Evolutionary conservation across 2,329 filamentous ascomycete genomes (phyloP), one percentile per base, ranked within the genome.

Genomic region (Iodosphaeria phyllophila): DNA sequence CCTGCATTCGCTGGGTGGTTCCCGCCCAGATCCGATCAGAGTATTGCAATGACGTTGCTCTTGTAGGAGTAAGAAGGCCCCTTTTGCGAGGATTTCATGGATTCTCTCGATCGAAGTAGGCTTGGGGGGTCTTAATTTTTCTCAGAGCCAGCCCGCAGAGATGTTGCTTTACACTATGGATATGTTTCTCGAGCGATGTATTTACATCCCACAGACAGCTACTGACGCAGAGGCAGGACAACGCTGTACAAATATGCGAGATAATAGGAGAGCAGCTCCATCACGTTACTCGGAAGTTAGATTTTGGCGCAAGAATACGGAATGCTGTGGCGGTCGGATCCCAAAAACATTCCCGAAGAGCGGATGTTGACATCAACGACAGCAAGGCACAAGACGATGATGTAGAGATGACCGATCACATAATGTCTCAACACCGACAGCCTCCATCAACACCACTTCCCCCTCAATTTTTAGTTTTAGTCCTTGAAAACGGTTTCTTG

Each of bases 201-300:
- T n/a, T n/a, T n/a, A n/a, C n/a, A n/a, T n/a, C n/a, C n/a, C n/a
- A n/a, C n/a, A n/a, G n/a, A n/a, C n/a, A n/a, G n/a, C n/a, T n/a
- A n/a, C n/a, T n/a, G n/a, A n/a, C n/a, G n/a, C n/a, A 9, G 18
- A 23, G 15, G 28, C 32, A 76, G 71, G 76, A 92, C 35, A 65
- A 76, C 33, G 79, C 70, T 37, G 64, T 98, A 22, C 74, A 86
- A 35, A 69, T 95, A 33, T 76, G 73, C 37, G 76, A 92, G 44
- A 63, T 89, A 3, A 57, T 59, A 5, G 56, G 58, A 22, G 67
- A 77, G 41, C 72, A 76, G 38, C 60, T 92, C 13, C 66, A 73
- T 34, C 70, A 82, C 40, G 57, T 92, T n/a, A 58, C 65, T n/a
- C 65, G 66, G 31, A 91, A 84, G 47, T 60, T 62, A 20, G 72